Conservation (phyloP, 352 stramenopile genomes). For the Lagenidium giganteum region DNA sequence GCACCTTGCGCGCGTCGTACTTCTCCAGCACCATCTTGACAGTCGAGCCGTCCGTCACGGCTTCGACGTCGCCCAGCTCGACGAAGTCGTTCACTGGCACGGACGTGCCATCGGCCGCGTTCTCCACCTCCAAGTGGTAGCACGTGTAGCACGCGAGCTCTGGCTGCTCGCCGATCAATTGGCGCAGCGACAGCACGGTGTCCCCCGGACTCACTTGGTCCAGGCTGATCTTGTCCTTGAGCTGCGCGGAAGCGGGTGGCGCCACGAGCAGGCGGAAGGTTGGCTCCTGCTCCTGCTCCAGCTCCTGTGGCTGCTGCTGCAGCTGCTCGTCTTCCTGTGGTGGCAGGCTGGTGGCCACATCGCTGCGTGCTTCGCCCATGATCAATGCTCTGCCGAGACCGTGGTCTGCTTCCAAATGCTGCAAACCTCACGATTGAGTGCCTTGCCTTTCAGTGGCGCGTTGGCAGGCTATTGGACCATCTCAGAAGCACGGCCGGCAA, state of each 20-base stretch:
- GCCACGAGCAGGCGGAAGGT: slow-evolving; percentile 52
- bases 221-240: slow-evolving; percentile 35
- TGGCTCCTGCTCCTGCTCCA: slow-evolving; percentile 25
- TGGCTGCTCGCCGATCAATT: slow-evolving; percentile 82
- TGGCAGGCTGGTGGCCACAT: not conserved
- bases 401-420: too few relatives aligned
- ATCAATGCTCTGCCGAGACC: too few relatives aligned
- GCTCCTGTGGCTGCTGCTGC: slow-evolving; percentile 14
- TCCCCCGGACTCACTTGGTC: slow-evolving; percentile 70
- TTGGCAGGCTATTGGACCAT: too few relatives aligned
- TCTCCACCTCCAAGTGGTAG: slow-evolving; percentile 72
- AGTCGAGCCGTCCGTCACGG: slow-evolving; percentile 49
- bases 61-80: slow-evolving; percentile 79
- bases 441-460: too few relatives aligned
- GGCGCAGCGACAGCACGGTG: slow-evolving; percentile 77
- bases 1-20: slow-evolving; percentile 83
- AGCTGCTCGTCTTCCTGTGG: slow-evolving; percentile 10
- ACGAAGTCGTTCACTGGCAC: slow-evolving; percentile 80
- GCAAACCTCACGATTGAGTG: too few relatives aligned
- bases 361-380: slow-evolving; percentile 14
- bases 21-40: slow-evolving; percentile 84
- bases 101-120: slow-evolving; percentile 15
- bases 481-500: too few relatives aligned
- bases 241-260: slow-evolving; percentile 22
- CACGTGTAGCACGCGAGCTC: slow-evolving; percentile 81